Conservation (phyloP, 2,329 filamentous ascomycete species). For the Colletotrichum magnum region DNA sequence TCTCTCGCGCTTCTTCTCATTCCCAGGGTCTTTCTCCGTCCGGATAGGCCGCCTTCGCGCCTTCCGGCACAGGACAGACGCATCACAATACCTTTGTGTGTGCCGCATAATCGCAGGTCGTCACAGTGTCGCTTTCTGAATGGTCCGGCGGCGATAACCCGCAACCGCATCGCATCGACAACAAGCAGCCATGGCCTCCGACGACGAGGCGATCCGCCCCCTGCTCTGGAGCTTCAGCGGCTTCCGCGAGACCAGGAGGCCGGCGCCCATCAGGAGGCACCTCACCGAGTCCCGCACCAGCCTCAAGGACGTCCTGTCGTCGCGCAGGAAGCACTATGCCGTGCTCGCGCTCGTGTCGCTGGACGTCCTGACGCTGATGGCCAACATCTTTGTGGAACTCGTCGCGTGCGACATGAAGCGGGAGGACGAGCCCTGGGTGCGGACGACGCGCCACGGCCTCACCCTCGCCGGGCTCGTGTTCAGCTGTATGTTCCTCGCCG, state of each 20-base stretch:
- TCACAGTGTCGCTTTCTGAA: constrained; percentile 1
- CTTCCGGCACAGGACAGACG: background rate
- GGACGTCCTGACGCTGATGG: constrained; percentile 61
- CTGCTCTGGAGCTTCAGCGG: constrained; percentile 38
- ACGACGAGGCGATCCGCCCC: constrained; percentile 34
- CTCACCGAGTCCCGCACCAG: constrained; percentile 34
- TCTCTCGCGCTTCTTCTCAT: background rate
- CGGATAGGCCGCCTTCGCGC: constrained; percentile 27
- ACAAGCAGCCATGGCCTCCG: constrained; percentile 28
- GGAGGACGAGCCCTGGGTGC: constrained; percentile 58
- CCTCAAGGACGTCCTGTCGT: constrained; percentile 42
- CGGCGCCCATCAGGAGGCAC: constrained; percentile 35
- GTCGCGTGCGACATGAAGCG: constrained; percentile 62
- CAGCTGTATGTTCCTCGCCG: constrained; percentile 75
- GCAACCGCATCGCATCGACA: no score
- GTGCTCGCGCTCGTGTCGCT: constrained; percentile 60
- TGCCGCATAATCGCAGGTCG: background rate
- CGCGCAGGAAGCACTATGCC: constrained; percentile 60
- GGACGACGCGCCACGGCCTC: constrained; percentile 55
- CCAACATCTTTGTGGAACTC: constrained; percentile 63
- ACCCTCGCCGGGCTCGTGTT: constrained; percentile 70
- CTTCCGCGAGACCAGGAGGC: constrained; percentile 34
- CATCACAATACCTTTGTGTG: background rate
- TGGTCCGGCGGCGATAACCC: background rate
- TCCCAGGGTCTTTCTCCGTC: background rate